phyloP scores from a whole-genome alignment of 306 rosid genomes.

The Ziziphus jujuba region DNA sequence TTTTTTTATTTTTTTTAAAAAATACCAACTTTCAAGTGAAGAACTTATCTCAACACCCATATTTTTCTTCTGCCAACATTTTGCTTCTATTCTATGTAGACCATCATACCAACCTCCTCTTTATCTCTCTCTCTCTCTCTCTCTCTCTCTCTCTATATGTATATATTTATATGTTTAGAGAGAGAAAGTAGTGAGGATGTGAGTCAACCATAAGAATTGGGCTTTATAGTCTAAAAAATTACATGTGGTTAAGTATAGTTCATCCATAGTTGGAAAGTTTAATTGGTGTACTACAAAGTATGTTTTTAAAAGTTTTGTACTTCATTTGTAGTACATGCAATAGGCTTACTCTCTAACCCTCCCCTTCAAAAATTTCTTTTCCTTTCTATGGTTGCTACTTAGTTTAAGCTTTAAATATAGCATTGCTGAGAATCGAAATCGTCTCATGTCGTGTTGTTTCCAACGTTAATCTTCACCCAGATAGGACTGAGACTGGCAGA shows the following conservation, averaged over 20 bases:
- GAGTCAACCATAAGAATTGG: slow-evolving; percentile 9
- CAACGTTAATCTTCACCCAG: neutral
- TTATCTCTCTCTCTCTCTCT: neutral
- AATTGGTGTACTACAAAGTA: slow-evolving; percentile 39
- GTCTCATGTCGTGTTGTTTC: neutral
- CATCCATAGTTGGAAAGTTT: slow-evolving; percentile 7
- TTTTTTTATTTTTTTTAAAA: too few species aligned
- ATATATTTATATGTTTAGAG: neutral
- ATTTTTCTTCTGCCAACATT: neutral
- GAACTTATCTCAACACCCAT: neutral
- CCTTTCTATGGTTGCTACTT: neutral
- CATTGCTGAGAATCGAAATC: neutral
- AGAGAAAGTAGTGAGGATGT: neutral
- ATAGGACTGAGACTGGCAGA: neutral
- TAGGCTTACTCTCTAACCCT: neutral
- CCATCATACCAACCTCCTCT: slow-evolving; percentile 17
- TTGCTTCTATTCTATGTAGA: too few species aligned
- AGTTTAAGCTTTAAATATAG: neutral
- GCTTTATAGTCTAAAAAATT: neutral
- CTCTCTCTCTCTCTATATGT: too few species aligned
- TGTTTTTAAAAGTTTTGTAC: neutral
- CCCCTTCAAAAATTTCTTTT: neutral
- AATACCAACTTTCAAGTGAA: neutral
- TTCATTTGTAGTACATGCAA: slow-evolving; percentile 48
- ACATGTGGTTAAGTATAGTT: neutral